Base-by-base conservation (phyloP, 805 yeast genomes). In the Ogataea zsoltii region DNA sequence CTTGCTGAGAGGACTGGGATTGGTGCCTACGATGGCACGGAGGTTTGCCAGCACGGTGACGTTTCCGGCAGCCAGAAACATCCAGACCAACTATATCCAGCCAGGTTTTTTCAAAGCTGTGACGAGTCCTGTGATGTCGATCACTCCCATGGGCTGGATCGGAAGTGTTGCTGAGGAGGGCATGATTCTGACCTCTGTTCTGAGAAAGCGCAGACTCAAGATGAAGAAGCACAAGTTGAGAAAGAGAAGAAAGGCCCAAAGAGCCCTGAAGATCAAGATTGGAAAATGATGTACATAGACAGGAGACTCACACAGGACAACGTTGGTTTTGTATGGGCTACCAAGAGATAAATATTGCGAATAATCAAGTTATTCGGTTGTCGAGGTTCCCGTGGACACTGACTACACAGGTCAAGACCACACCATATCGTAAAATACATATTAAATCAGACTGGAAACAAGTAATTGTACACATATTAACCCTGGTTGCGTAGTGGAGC, bases 221-320 rank as follows among this genome's bases (percentile, higher is more conserved):
- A 94, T 94, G 97, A 94, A 92, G 80, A 88, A 91, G 65, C 99
- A 94, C 71, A 94, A 94, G 75, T 77, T 89, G 66, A 86, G 94
- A 74, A 94, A 94, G 84, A 87, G 98, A 79, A 86, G 97, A 80
- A 90, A 83, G 80, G 88, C 83, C 37, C 96, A 91, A 68, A 79
- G 95, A 67, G 85, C 94, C 13, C 73, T 84, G 64, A 84, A 79
- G 78, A 82, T 82, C 67, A 85, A 84, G 67, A 69, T 82, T 57
- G 82, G 84, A 54, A 65, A 60, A 58, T 66, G 49, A 48, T 43
- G 44, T 48, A 45, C 34, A 45, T 33, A 41, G 26, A 33, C 25
- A 6, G 32, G 21, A 33, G 7, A 37, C 29, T 25, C 25, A 11
- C 25, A 21, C 25, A 21, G 25, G 9, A 9, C 25, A 21, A 21